Conservation (phyloP, 2,329 filamentous ascomycete species). For the Fusarium lateritium region DNA sequence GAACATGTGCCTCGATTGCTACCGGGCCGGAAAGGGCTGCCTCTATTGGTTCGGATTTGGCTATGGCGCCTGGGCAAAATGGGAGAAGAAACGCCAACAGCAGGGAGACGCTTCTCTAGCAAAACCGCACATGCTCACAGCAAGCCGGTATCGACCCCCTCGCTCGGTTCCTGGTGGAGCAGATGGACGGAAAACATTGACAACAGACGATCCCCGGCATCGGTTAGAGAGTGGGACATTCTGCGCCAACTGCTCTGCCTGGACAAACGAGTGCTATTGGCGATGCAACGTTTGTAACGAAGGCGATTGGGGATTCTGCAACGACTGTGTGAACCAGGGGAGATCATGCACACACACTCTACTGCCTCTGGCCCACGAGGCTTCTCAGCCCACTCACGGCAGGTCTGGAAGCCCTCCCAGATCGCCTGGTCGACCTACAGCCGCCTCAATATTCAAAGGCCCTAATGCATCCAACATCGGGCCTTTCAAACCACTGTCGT, state of each 20-base stretch:
- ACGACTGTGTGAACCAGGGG: conserved; percentile 86
- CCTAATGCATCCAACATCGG: conserved; percentile 63
- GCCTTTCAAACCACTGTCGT: conserved; percentile 77
- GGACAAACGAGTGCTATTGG: conserved; percentile 90
- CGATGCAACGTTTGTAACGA: conserved; percentile 89
- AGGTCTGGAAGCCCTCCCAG: conserved; percentile 58
- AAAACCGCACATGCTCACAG: conserved; percentile 70
- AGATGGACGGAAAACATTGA: conserved; percentile 71
- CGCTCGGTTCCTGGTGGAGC: conserved; percentile 65
- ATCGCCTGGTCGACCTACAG: conserved; percentile 62
- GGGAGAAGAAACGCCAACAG: conserved; percentile 66
- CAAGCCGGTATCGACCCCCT: conserved; percentile 70
- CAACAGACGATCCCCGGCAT: conserved; percentile 75
- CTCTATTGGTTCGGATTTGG: conserved; percentile 92
- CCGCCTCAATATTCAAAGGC: conserved; percentile 64
- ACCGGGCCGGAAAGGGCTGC: conserved; percentile 82
- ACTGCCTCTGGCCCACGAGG: conserved; percentile 79
- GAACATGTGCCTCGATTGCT: conserved; percentile 87
- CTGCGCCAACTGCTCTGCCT: conserved; percentile 81
- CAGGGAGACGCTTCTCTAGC: conserved; percentile 58
- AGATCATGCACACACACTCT: conserved; percentile 86
- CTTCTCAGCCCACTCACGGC: conserved; percentile 51
- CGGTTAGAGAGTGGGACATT: conserved; percentile 86
- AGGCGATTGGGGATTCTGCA: conserved; percentile 96
- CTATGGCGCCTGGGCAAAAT: conserved; percentile 76